Evolutionary conservation across 2,329 filamentous ascomycete genomes (phyloP).

Genomic region (Trichoderma breve): DNA sequence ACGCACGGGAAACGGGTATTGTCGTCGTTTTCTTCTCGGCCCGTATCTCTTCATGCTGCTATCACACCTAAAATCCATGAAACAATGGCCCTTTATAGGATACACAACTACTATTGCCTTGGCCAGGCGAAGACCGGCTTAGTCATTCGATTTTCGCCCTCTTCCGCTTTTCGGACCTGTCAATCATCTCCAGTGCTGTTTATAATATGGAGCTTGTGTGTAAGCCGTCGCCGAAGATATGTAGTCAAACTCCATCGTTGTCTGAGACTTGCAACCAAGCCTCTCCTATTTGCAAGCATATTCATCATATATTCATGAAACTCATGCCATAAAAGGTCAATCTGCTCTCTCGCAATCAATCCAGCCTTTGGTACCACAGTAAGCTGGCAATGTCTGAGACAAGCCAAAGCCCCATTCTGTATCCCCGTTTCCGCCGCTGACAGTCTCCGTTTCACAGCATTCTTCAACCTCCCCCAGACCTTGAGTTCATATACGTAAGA

Average conservation of each 20-base stretch:
- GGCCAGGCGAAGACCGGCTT: not conserved
- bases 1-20: not conserved
- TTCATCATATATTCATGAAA: not conserved
- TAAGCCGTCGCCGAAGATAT: not conserved
- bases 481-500: too few relatives aligned
- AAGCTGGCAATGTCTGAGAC: too few relatives aligned
- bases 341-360: too few relatives aligned
- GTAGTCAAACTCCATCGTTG: not conserved
- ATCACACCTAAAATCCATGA: not conserved
- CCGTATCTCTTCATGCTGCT: not conserved
- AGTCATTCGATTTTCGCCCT: not conserved
- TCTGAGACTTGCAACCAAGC: not conserved
- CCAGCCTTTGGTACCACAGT: too few relatives aligned
- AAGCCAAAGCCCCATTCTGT: too few relatives aligned
- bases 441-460: too few relatives aligned
- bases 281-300: not conserved
- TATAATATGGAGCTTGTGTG: not conserved
- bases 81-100: not conserved
- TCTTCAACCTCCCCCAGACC: too few relatives aligned
- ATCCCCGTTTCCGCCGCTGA: too few relatives aligned
- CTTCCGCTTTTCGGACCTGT: not conserved
- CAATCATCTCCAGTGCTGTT: not conserved
- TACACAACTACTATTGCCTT: not conserved
- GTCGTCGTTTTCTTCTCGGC: not conserved
- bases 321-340: not conserved